Conservation (phyloP, 192 early-diverging fungal species). For the Rhizophagus prolifer region DNA sequence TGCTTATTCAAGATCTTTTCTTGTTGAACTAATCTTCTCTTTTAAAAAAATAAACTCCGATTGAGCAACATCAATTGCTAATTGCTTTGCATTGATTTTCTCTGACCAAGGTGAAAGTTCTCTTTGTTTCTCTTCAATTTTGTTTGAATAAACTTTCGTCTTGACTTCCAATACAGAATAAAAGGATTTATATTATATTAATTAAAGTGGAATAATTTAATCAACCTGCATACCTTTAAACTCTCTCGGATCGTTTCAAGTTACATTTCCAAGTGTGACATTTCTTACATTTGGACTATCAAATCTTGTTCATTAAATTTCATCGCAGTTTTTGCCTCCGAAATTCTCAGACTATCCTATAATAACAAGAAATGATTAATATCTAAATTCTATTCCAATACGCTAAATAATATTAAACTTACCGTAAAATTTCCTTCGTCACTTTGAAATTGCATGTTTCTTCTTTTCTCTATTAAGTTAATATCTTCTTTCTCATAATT, state of each 20-base stretch:
- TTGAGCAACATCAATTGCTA: conserved; percentile 71
- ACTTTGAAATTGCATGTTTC: conserved; percentile 77
- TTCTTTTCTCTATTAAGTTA: conserved; percentile 81
- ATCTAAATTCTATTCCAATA: not conserved
- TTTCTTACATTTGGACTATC: conserved; percentile 53
- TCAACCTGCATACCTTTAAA: conserved; percentile 45
- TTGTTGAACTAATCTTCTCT: conserved; percentile 54
- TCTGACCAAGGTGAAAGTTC: conserved; percentile 79
- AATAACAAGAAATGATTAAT: conserved; percentile 7
- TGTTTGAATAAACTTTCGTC: conserved; percentile 74
- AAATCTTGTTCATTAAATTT: conserved; percentile 68
- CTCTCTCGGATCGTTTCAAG: conserved; percentile 79
- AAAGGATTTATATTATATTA: not conserved
- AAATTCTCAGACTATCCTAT: conserved; percentile 55
- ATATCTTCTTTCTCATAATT: conserved; percentile 79
- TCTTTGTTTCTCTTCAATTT: conserved; percentile 84
- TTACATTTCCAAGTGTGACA: conserved; percentile 59
- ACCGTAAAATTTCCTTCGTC: conserved; percentile 61
- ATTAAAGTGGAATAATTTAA: not conserved
- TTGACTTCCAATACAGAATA: conserved; percentile 54
- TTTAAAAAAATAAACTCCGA: conserved; percentile 81
- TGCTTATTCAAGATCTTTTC: conserved; percentile 59
- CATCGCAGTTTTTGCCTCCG: conserved; percentile 66
- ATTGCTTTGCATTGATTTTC: conserved; percentile 41
- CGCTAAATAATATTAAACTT: not conserved